phyloP scores from a whole-genome alignment of 257 asterid species.

The Nicotiana tomentosiformis region DNA sequence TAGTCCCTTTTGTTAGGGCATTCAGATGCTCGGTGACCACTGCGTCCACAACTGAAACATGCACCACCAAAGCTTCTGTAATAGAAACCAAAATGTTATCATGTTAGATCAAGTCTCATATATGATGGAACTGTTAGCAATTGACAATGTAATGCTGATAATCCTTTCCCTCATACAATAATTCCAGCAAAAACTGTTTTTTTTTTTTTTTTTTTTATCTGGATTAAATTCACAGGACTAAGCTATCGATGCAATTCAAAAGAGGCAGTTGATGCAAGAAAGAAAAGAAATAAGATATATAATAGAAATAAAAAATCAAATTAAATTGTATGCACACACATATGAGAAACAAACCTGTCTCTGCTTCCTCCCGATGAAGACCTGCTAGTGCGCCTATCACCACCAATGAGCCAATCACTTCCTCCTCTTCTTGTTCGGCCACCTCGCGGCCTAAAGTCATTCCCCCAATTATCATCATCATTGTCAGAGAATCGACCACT shows the following conservation, averaged over 20 bases:
- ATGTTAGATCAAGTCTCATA: not conserved
- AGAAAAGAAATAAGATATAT: not conserved
- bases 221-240: not conserved
- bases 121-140: not conserved
- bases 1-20: constrained; percentile 67
- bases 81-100: not conserved
- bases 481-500: constrained; percentile 31
- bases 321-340: not conserved
- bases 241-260: not conserved
- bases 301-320: not conserved
- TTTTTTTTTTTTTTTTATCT: not conserved
- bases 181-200: not conserved
- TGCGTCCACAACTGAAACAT: constrained; percentile 78
- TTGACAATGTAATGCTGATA: not conserved
- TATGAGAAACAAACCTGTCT: constrained; percentile 39
- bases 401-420: constrained; percentile 75
- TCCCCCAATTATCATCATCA: constrained; percentile 29
- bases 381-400: constrained; percentile 44
- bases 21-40: constrained; percentile 89
- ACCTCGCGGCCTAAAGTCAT: constrained; percentile 38
- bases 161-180: not conserved
- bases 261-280: not conserved
- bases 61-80: constrained; percentile 71
- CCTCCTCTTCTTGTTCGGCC: constrained; percentile 45
- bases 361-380: constrained; percentile 59